Evolutionary conservation across 2,329 filamentous ascomycete genomes (phyloP), one percentile per base, ranked within the genome.

Genomic region (Alternaria sp.): DNA sequence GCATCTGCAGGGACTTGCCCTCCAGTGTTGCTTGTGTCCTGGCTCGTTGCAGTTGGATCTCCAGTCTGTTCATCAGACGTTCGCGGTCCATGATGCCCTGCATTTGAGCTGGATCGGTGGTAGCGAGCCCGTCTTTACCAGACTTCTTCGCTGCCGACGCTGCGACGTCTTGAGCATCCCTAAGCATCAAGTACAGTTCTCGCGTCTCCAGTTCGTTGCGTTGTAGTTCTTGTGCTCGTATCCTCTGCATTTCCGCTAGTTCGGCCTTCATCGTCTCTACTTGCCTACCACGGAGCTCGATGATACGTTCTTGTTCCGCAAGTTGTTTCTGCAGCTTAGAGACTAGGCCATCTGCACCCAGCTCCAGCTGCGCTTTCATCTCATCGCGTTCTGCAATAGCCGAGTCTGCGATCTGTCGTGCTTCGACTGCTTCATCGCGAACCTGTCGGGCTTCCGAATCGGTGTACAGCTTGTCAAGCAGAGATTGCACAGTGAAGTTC

Each of bases 21-120:
- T 98, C 96, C 30, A 99, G 88, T 81, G 97, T 97, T 81, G 93
- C 97, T 77, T 98, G 94, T 1, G 96, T 98, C 87, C 98, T 98
- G 68, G 97, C 95, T 67, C 96, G 87, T 83, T 98, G 95, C 45
- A 99, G 88, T 81, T 98, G 96, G 85, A 93, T 96, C 80, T 97
- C 94, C 61, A 99, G 86, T 57, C 94, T 90, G 77, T 93, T 92
- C 91, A 99, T 96, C 69, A 99, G 89, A 75, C 87, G 90, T 75
- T 97, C 93, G 25, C 96, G 91, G 78, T 98, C 94, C 68, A 99
- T 85, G 65, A 99, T 98, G 66, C 96, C 96, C 77, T 93, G 89
- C 90, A 95, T 93, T 59, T 90, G 91, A 28, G 88, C 84, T 23
- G 92, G 89, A 76, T 96, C 91, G 21, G 87, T 87, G 44, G 89